phyloP scores from a whole-genome alignment of 164 flowering plant genomes.

The Magnolia officinalis region DNA sequence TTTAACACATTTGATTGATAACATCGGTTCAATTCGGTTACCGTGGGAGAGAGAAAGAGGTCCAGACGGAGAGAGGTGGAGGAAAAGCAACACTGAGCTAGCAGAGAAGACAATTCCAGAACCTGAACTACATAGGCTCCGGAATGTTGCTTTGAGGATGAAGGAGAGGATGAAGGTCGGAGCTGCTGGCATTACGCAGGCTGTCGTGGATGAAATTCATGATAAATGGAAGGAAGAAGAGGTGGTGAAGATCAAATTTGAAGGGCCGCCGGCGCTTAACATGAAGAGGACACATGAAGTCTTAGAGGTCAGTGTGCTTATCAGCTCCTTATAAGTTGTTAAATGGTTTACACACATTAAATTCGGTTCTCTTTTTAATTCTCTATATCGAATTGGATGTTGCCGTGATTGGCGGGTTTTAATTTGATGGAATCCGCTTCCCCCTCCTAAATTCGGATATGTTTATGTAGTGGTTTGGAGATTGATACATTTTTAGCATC shows the following conservation, averaged over 20 bases:
- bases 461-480: not conserved
- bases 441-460: not conserved
- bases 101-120: constrained; percentile 77
- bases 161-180: constrained; percentile 73
- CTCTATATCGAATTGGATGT: not conserved
- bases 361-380: not conserved
- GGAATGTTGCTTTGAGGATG: constrained; percentile 71
- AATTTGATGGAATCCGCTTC: not conserved
- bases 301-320: constrained; percentile 63
- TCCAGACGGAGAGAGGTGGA: constrained; percentile 22
- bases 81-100: constrained; percentile 42
- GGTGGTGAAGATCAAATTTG: constrained; percentile 84
- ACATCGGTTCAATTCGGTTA: constrained; percentile 21
- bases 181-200: constrained; percentile 66
- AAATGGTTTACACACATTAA: not conserved
- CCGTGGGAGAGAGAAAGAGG: constrained; percentile 43
- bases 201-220: constrained; percentile 61
- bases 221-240: constrained; percentile 82
- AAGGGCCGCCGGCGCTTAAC: constrained; percentile 58
- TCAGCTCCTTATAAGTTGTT: not conserved
- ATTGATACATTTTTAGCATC: not conserved
- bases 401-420: not conserved
- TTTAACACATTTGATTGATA: constrained; percentile 13
- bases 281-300: constrained; percentile 76
- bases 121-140: constrained; percentile 67